Evolutionary conservation across 352 stramenopile species (phyloP), one percentile per base, ranked within the genome.

Genomic region (Blastocystis sp.): DNA sequence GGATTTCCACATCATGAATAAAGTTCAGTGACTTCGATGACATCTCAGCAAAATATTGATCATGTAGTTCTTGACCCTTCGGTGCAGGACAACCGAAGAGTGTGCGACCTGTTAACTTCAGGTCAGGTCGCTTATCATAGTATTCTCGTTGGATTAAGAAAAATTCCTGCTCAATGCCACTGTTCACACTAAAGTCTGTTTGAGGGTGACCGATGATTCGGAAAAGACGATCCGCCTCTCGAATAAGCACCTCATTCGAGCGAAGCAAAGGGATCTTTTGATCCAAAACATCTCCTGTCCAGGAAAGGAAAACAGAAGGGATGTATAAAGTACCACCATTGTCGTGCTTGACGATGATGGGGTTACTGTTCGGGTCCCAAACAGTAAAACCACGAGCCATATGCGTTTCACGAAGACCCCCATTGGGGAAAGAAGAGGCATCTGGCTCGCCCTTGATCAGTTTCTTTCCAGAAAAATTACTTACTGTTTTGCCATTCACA

Each of bases 121-220:
- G 90, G 91, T 96, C 94, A 15, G 91, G 92, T 23, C 94, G 91
- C 26, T 90, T 80, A 87, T 94, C 92, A 90, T 94, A 96, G 66
- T 93, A 61, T 13, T 95, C 92, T 68, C 93, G 91, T 79, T 94
- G 92, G 6, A 96, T 92, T 0, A 96, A 84, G 91, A 96, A 96
- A 90, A 95, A 95, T 91, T 96, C 94, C 89, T 96, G 94, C 91
- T 96, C 94, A 13, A 94, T 89, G 88, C 94, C 94, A 90, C 95
- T 94, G 87, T 95, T 95, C 3, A 92, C 91, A 11, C 92, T 56
- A n/a, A 95, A 68, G 68, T 92, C 90, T 8, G 70, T n/a, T 69
- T 95, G 92, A 3, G 56, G 73, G n/a, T 94, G 90, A 62, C 94
- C 94, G 20, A 95, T 80, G 39, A 91, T 87, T 20, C 90, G 90